phyloP scores from a whole-genome alignment of 805 yeast species.

The Starmera amethionina region DNA sequence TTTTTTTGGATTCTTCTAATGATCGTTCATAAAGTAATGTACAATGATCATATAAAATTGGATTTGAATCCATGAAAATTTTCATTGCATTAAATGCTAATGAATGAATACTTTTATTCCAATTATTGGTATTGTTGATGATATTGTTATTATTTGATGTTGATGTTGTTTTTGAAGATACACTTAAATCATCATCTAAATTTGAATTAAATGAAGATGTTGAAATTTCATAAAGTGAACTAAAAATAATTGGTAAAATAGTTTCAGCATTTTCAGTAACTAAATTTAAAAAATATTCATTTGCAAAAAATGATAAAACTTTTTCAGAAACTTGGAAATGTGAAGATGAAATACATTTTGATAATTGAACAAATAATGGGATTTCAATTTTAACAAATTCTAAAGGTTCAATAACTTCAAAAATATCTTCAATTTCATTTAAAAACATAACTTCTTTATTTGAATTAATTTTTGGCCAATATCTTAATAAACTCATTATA shows the following conservation, averaged over 20 bases:
- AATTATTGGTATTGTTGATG: constrained; percentile 38
- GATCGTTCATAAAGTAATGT: constrained; percentile 79
- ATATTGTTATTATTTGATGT: no score
- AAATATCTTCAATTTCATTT: constrained; percentile 92
- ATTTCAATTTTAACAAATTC: constrained; percentile 89
- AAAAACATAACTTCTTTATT: constrained; percentile 95
- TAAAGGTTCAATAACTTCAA: constrained; percentile 89
- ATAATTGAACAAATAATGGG: constrained; percentile 87
- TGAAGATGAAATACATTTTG: constrained; percentile 87
- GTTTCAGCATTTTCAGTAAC: constrained; percentile 91
- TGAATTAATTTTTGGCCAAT: constrained; percentile 94
- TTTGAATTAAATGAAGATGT: constrained; percentile 5
- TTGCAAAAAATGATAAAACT: constrained; percentile 88
- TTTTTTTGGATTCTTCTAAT: constrained; percentile 58
- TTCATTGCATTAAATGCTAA: constrained; percentile 87
- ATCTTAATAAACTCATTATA: constrained; percentile 83
- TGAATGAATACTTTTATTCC: constrained; percentile 91
- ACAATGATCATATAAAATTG: constrained; percentile 85
- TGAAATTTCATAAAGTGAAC: constrained; percentile 81
- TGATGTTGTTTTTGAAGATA: constrained; percentile 18
- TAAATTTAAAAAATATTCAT: constrained; percentile 83
- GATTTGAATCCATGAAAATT: constrained; percentile 85
- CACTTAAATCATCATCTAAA: constrained; percentile 17
- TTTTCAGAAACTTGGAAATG: constrained; percentile 98
- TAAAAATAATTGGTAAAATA: constrained; percentile 84